Evolutionary conservation across 805 yeast species (phyloP).

Genomic region (Yarrowia sp.): DNA sequence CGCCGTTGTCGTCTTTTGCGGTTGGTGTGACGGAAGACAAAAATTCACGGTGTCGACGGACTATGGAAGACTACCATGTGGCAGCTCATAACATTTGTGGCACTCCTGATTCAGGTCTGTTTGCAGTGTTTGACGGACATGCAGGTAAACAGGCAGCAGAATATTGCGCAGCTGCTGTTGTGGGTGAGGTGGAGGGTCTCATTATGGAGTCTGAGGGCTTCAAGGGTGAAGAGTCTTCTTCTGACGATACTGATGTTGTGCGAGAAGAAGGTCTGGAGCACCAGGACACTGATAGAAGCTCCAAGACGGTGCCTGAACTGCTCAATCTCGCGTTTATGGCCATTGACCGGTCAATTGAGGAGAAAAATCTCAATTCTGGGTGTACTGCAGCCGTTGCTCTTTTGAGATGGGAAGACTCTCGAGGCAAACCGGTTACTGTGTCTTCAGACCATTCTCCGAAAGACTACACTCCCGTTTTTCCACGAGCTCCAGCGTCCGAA

Average conservation of each 20-base stretch:
- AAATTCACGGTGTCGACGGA: conserved; percentile 71
- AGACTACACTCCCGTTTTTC: neutral
- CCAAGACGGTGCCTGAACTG: conserved; percentile 9
- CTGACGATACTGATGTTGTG: neutral
- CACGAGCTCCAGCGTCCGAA: neutral
- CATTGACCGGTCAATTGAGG: conserved; percentile 67
- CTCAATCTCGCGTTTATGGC: conserved; percentile 66
- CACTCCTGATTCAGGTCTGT: conserved; percentile 77
- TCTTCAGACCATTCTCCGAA: conserved; percentile 6
- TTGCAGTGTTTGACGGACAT: conserved; percentile 95
- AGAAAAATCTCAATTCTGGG: conserved; percentile 67
- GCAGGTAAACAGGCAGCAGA: conserved; percentile 92
- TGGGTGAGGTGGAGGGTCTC: conserved; percentile 49
- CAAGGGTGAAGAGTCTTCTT: neutral
- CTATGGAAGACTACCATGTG: conserved; percentile 96
- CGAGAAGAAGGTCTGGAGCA: neutral
- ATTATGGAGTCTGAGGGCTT: conserved; percentile 39
- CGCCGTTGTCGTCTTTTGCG: conserved; percentile 11
- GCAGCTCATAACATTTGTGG: conserved; percentile 92
- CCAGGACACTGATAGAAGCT: neutral
- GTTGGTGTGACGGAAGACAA: conserved; percentile 93
- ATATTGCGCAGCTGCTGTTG: conserved; percentile 89
- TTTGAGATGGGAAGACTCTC: conserved; percentile 65
- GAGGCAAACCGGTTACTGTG: conserved; percentile 24
- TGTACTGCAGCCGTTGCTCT: conserved; percentile 95